Evolutionary conservation across 305 asterid genomes (phyloP).

Genomic region (Solanum hybrid): DNA sequence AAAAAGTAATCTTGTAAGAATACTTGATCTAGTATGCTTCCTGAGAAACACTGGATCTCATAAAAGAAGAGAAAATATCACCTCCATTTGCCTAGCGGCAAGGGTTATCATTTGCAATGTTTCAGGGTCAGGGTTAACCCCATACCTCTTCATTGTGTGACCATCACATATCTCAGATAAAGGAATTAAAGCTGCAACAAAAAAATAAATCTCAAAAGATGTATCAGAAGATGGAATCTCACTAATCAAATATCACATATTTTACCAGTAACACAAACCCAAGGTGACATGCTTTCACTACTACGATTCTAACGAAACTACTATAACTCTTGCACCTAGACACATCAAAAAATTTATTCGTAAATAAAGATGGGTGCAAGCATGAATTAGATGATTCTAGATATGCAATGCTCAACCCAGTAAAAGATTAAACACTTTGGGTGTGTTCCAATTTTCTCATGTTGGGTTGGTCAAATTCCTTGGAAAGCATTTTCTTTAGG

Average conservation of each 20-base stretch:
- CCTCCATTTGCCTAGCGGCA: conserved; percentile 69
- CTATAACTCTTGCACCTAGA: neutral
- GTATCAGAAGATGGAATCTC: neutral
- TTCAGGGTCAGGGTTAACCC: conserved; percentile 50
- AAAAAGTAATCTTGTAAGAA: neutral
- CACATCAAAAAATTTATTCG: neutral
- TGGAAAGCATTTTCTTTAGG: neutral
- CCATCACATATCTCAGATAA: conserved; percentile 43
- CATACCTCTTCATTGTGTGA: conserved; percentile 58
- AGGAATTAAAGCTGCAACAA: conserved; percentile 69
- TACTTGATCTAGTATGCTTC: neutral
- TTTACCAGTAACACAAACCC: neutral
- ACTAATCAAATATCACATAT: neutral
- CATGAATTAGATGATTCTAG: neutral
- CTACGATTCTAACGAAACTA: neutral
- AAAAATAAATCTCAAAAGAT: neutral
- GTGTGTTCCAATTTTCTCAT: neutral
- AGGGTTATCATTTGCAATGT: conserved; percentile 51
- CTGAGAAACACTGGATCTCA: neutral
- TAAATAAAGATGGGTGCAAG: neutral
- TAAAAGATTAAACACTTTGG: neutral
- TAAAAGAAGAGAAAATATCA: neutral
- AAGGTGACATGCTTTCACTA: neutral
- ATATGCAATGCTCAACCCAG: neutral
- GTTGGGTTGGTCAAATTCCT: neutral